phyloP scores from a whole-genome alignment of 192 early-diverging fungal genomes.

The Irineochytrium annulatum region DNA sequence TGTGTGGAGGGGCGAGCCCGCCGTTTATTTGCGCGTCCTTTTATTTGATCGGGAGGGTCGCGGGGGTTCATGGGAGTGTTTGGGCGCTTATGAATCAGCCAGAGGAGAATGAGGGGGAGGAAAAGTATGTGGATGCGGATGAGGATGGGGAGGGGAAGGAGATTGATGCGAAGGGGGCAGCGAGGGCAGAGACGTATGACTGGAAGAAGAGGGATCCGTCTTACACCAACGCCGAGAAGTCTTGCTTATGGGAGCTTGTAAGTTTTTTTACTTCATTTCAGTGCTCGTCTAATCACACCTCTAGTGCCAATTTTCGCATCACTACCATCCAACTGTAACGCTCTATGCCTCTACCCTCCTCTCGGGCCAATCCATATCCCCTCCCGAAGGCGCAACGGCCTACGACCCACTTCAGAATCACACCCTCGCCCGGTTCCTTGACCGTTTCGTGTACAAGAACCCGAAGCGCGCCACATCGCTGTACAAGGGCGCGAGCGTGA shows the following conservation, averaged over 20 bases:
- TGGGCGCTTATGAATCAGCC: slow-evolving; percentile 58
- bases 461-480: slow-evolving; percentile 66
- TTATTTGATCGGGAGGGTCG: slow-evolving; percentile 75
- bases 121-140: slow-evolving; percentile 59
- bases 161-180: slow-evolving; percentile 9
- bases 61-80: slow-evolving; percentile 51
- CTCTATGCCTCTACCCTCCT: slow-evolving; percentile 74
- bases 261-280: slow-evolving; percentile 17
- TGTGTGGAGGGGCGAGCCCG: slow-evolving; percentile 54
- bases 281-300: background rate
- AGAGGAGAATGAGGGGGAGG: slow-evolving; percentile 73
- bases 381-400: slow-evolving; percentile 58
- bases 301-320: slow-evolving; percentile 62
- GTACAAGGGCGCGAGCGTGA: slow-evolving; percentile 60
- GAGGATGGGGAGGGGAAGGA: slow-evolving; percentile 33
- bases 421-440: slow-evolving; percentile 88
- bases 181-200: slow-evolving; percentile 58
- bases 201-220: slow-evolving; percentile 81
- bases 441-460: slow-evolving; percentile 93
- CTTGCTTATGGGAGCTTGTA: slow-evolving; percentile 91
- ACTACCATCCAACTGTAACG: slow-evolving; percentile 92
- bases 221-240: slow-evolving; percentile 71
- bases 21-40: slow-evolving; percentile 84
- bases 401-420: slow-evolving; percentile 82
- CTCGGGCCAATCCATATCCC: slow-evolving; percentile 59